Evolutionary conservation across 768 basidiomycete genomes (phyloP), one percentile per base, ranked within the genome.

Genomic region (Psilocybe subaeruginosa): DNA sequence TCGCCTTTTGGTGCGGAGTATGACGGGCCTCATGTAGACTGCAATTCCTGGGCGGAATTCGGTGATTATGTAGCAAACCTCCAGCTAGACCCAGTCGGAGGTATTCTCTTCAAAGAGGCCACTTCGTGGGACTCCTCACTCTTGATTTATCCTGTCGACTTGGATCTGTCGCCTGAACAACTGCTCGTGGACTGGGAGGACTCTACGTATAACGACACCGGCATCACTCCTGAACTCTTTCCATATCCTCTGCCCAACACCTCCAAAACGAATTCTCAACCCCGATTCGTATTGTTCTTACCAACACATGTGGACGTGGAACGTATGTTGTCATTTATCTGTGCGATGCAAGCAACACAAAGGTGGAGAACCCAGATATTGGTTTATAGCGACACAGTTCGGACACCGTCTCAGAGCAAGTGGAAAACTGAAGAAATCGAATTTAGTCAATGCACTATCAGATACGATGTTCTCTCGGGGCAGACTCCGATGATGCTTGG

Each of bases 11-110:
- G 64, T 16, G 56, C 64, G 23, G 46, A 61, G 31, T 9, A 50
- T 45, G 33, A 19, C 23, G 14, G 41, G 16, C 41, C 63, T 54
- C 17, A 67, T 65, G 33, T 63, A 69, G 49, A 72, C 66, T 72
- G 73, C 73, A 59, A 66, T 11, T 56, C 68, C 35, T 74, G 75
- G 71, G 56, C 51, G 9, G 57, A 66, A 19, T 65, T 81, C 29
- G 71, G 74, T 37, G 54, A 62, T n/a, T 68, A 62, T 41, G 53
- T 73, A 43, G 63, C 72, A 48, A 54, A 35, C 29, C 31, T 53
- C 27, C 54, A 53, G 9, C 53, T 58, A 3, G 45, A 58, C 17
- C 17, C 37, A 11, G 43, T 52, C 30, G 65, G 65, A 35, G 65
- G 65, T 2, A 30, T 66, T 2, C 16, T 66, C 8, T 29, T 66